Conservation (phyloP, 345 rosid genomes). For the Heritiera fomes region DNA sequence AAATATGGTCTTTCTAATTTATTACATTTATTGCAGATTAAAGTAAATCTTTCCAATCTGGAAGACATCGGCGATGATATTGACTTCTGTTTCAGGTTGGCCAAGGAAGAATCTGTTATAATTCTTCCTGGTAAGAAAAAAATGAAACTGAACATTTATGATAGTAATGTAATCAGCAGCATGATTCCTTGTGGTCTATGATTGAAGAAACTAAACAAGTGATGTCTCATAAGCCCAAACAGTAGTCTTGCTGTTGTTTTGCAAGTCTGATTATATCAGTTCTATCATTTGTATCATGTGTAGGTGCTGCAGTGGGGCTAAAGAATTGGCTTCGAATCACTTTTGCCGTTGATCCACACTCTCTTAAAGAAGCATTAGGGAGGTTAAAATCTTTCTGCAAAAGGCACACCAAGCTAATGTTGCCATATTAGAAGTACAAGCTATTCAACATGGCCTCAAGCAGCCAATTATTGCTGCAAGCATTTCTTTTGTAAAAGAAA, state of each 20-base stretch:
- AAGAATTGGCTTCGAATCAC: conserved; percentile 82
- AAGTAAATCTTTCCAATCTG: conserved; percentile 58
- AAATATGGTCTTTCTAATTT: background rate
- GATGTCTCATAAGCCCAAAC: no score
- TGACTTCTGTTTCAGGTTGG: conserved; percentile 91
- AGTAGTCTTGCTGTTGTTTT: background rate
- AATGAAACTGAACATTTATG: no score
- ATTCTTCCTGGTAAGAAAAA: conserved; percentile 76
- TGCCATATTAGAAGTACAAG: background rate
- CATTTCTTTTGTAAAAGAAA: background rate
- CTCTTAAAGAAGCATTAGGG: conserved; percentile 67
- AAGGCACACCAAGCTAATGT: conserved; percentile 49
- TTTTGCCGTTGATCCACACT: conserved; percentile 70
- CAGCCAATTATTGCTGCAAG: background rate
- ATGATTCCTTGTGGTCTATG: no score
- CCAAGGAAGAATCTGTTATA: conserved; percentile 87
- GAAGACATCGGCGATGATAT: conserved; percentile 76
- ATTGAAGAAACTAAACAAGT: background rate
- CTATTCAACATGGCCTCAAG: background rate
- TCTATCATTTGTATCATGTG: conserved; percentile 9
- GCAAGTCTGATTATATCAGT: background rate
- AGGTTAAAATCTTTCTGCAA: conserved; percentile 68
- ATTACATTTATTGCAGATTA: conserved; percentile 42
- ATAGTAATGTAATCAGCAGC: no score
- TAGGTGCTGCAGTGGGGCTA: conserved; percentile 87